Base-by-base conservation (phyloP, 176 grass and related monocot genomes). In the Carex pumila region DNA sequence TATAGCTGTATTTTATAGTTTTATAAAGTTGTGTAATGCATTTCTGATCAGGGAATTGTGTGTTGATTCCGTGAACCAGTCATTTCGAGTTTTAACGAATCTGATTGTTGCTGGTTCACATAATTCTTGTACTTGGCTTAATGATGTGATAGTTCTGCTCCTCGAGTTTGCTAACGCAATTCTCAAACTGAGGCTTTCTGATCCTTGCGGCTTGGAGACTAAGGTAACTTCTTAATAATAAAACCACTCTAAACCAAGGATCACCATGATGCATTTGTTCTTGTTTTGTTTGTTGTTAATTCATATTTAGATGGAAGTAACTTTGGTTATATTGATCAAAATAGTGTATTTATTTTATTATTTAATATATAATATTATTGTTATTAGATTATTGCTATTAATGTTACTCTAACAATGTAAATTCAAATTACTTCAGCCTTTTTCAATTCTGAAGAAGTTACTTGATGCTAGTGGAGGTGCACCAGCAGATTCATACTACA, bases 31-130 rank as follows among this genome's bases (percentile, higher is more conserved):
- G 34, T 65, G 67, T 37, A 53, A 32, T 82, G 52, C 22, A 76
- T 70, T 56, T 45, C 50, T 58, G 71, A 84, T 6, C 84, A 95
- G 95, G 91, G 91, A 91, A 83, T 18, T 91, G 75, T 83, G 87
- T 77, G 85, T 93, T 65, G 91, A 98, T 81, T 84, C 34, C 50
- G 86, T 85, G 63, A 93, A 91, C 57, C 95, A 98, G 79, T 86
- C 92, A 61, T 89, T 98, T 18, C 89, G 89, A 86, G 90, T 98
- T 87, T 83, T 94, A 47, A 90, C 87, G 87, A 98, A 95, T 87
- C 79, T 98, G 65, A 89, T 98, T 89, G 87, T 92, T 62, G 82
- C 86, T 15, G 91, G 89, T 5, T 87, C 88, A 55, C 87, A 79
- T 70, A 82, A 94, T 56, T 84, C 89, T 79, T 91, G 54, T 88